Conservation (phyloP, 1,284 basidiomycete species). For the Mycena citricolor region DNA sequence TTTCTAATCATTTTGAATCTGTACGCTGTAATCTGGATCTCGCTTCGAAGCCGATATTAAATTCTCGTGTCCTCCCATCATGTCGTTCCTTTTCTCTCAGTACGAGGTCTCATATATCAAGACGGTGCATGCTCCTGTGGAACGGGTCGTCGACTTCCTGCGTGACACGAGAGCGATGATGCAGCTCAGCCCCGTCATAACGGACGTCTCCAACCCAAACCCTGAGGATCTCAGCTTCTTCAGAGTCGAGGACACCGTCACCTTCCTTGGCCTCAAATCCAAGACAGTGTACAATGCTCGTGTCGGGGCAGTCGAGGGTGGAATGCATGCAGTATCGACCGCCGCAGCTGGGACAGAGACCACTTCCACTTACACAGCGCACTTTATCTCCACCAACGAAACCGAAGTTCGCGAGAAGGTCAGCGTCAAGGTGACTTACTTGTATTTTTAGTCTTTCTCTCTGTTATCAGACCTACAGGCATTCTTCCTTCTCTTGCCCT, state of each 20-base stretch:
- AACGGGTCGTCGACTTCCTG: conserved; percentile 31
- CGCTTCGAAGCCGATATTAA: no score
- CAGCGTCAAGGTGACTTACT: conserved; percentile 12
- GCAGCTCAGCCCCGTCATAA: conserved; percentile 36
- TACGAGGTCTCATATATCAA: conserved; percentile 29
- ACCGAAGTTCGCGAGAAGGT: conserved; percentile 31
- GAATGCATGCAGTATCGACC: conserved; percentile 31
- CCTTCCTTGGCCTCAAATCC: conserved; percentile 27
- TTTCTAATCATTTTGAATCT: no score
- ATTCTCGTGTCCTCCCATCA: no score
- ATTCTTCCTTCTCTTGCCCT: conserved; percentile 29
- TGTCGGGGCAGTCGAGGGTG: conserved; percentile 31
- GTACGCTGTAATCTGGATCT: no score
- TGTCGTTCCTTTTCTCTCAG: conserved; percentile 31
- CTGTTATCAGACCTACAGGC: conserved; percentile 16
- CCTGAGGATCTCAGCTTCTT: conserved; percentile 31
- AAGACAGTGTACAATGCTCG: conserved; percentile 30
- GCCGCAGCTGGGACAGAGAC: conserved; percentile 36
- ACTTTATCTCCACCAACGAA: conserved; percentile 23
- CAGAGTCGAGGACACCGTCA: conserved; percentile 35
- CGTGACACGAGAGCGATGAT: conserved; percentile 36
- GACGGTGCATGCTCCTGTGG: conserved; percentile 28
- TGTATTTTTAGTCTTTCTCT: conserved; percentile 26
- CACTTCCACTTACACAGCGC: conserved; percentile 30
- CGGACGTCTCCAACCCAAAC: conserved; percentile 27